phyloP scores from a whole-genome alignment of 139 green algal species.

The Asterochloris erici region DNA sequence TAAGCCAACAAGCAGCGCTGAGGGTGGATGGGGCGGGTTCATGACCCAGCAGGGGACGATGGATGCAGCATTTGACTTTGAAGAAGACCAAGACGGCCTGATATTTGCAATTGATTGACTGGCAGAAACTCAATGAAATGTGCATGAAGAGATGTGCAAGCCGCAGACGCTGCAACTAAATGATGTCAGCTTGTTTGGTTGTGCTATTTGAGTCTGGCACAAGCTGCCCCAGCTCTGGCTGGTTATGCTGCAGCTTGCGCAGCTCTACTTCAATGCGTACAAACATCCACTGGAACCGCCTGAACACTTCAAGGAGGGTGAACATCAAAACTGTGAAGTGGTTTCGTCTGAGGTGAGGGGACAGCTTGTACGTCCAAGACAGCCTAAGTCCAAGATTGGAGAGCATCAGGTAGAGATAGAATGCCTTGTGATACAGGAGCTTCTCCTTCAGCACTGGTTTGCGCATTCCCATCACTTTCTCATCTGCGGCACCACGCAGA shows the following conservation, averaged over 20 bases:
- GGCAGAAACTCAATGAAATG: background rate
- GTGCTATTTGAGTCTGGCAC: slow-evolving; percentile 18
- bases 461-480: slow-evolving; percentile 9
- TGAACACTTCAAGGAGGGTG: slow-evolving; percentile 52
- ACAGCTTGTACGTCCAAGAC: slow-evolving; percentile 88
- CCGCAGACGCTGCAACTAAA: background rate
- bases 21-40: too few species aligned
- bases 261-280: slow-evolving; percentile 88
- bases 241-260: slow-evolving; percentile 55
- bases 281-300: slow-evolving; percentile 79
- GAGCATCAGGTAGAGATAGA: slow-evolving; percentile 57
- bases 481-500: slow-evolving; percentile 17
- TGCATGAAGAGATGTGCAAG: too few species aligned
- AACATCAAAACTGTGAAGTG: slow-evolving; percentile 50
- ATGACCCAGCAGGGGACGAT: too few species aligned
- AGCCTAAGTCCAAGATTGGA: slow-evolving; percentile 80
- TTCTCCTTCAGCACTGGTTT: slow-evolving; percentile 38
- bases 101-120: background rate
- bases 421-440: slow-evolving; percentile 35
- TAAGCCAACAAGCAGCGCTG: too few species aligned
- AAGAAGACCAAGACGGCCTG: background rate
- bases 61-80: background rate
- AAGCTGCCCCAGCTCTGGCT: slow-evolving; percentile 34
- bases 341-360: slow-evolving; percentile 64
- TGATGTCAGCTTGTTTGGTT: background rate